Evolutionary conservation across 805 yeast genomes (phyloP).

Genomic region (Ogataea saltuana): DNA sequence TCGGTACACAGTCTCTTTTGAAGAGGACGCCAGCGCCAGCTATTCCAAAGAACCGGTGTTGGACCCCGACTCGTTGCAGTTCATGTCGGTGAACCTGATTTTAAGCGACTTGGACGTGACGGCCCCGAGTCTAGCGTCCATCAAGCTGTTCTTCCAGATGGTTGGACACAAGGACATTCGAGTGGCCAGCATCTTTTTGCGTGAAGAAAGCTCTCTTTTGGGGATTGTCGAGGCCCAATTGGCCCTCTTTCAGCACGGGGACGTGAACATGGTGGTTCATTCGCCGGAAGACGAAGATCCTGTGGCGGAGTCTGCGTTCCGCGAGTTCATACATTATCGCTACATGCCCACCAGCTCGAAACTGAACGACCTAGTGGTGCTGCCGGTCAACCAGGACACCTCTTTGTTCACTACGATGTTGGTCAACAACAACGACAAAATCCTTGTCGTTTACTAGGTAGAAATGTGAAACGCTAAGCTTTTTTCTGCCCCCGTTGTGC

Average conservation of each 20-base stretch:
- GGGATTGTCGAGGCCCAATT: constrained; percentile 3
- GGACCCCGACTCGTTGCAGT: constrained; percentile 11
- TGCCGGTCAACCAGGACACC: not conserved
- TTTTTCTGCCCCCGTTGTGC: too few relatives aligned
- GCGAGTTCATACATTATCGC: not conserved
- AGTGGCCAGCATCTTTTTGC: constrained; percentile 9
- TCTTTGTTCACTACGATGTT: constrained; percentile 1
- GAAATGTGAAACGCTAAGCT: not conserved
- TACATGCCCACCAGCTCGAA: constrained; percentile 6
- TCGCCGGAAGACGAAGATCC: not conserved
- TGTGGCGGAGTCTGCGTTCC: not conserved
- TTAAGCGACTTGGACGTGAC: constrained; percentile 2
- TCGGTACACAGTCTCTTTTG: not conserved
- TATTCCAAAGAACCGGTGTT: constrained; percentile 11
- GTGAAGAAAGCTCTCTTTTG: constrained; percentile 4
- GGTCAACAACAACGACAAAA: constrained; percentile 11
- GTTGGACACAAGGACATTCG: constrained; percentile 8
- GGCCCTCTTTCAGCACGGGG: constrained; percentile 1
- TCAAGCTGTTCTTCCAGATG: constrained; percentile 11
- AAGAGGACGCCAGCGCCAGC: constrained; percentile 5
- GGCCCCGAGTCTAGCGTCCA: constrained; percentile 5
- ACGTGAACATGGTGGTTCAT: not conserved
- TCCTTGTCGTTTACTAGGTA: constrained; percentile 4
- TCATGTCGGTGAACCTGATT: constrained; percentile 8
- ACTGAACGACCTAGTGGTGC: constrained; percentile 9